These are phyloP conservation scores for Neopestalotiopsis sp. DNA, from an alignment of 2,329 filamentous ascomycete genomes.

Conservation along the genomic window DNA sequence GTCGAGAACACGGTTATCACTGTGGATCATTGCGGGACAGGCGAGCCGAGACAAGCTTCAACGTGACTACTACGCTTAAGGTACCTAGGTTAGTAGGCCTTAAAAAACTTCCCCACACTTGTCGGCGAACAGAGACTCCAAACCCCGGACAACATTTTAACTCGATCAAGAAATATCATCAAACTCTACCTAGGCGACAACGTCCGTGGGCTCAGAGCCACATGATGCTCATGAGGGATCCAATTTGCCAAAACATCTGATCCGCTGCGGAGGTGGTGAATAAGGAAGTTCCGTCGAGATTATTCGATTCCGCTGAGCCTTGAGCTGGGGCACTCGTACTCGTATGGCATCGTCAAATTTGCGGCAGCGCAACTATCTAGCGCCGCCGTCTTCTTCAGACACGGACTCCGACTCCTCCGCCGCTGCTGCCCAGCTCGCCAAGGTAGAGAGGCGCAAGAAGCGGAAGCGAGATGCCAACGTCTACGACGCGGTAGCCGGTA, in stretches of 20 bases:
- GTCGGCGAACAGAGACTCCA: conserved; percentile 1
- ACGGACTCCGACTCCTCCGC: conserved; percentile 25
- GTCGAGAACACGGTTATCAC: no score
- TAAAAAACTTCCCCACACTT: background rate
- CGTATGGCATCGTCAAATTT: conserved; percentile 30
- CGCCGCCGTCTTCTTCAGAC: conserved; percentile 22
- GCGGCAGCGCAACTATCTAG: conserved; percentile 25
- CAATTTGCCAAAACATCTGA: no score
- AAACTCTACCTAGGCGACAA: no score
- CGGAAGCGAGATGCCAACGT: conserved; percentile 54
- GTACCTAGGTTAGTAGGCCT: no score
- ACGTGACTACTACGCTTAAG: no score
- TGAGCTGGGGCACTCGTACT: background rate
- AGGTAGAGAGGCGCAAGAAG: conserved; percentile 25
- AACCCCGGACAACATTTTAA: conserved; percentile 18
- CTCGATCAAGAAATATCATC: background rate
- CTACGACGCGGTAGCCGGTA: conserved; percentile 77
- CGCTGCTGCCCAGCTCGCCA: conserved; percentile 26
- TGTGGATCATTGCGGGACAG: no score
- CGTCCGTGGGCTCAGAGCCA: background rate
- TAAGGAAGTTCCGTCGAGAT: conserved; percentile 20
- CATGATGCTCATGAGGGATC: background rate
- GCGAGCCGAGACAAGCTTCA: no score
- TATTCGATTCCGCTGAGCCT: no score
- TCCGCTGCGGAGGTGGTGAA: conserved; percentile 10